Conservation (phyloP, 2,329 filamentous ascomycete species). For the Cytospora paraplurivora region DNA sequence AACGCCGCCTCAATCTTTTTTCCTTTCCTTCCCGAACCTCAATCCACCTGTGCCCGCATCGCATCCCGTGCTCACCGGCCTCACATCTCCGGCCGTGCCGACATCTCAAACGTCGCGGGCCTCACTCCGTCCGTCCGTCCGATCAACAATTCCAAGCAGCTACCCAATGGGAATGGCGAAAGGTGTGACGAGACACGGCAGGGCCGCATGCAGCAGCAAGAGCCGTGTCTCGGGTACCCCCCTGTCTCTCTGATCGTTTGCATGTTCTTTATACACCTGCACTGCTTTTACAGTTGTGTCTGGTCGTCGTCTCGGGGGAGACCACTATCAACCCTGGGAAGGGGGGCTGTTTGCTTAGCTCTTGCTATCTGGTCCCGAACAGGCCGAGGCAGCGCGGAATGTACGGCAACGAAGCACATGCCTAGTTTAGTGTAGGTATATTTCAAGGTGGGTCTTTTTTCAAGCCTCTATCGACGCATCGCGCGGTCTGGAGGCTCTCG, state of each 20-base stretch:
- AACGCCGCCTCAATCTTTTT: conserved; percentile 1
- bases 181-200: not conserved
- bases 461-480: not conserved
- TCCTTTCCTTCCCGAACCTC: not conserved
- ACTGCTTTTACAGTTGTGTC: too few species aligned
- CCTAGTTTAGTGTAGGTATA: not conserved
- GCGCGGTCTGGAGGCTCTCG: not conserved
- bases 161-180: not conserved
- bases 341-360: too few species aligned
- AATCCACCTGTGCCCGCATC: not conserved
- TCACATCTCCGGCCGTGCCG: not conserved
- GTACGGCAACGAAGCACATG: not conserved
- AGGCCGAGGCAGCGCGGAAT: not conserved
- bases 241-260: not conserved
- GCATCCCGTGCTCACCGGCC: not conserved
- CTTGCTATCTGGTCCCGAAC: not conserved
- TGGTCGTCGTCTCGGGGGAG: too few species aligned
- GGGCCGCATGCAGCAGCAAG: not conserved
- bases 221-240: conserved; percentile 15
- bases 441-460: not conserved
- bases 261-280: too few species aligned
- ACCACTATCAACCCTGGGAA: too few species aligned
- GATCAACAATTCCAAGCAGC: not conserved
- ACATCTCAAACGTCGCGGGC: not conserved
- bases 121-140: not conserved